Percentiles rank a stretch among this genome's conserved stretches.
Conservation (phyloP, 169 alveolate genomes). For the Eimeria necatrix region DNA sequence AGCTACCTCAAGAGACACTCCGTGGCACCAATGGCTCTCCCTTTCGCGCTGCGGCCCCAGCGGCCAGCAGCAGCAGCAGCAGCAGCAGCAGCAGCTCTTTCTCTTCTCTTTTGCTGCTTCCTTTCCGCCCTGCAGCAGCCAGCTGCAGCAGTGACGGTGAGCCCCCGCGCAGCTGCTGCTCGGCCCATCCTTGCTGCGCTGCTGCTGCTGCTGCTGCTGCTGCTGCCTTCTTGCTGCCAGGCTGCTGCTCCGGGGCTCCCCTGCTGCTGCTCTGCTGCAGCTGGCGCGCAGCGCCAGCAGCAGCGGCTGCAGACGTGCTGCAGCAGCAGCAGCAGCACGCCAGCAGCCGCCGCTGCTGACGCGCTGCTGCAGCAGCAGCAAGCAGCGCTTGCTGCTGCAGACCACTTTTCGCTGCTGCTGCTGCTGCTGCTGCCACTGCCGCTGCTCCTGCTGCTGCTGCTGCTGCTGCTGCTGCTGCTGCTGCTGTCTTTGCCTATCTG, state of each 20-base stretch:
- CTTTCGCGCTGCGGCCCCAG: neutral
- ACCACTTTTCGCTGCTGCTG: neutral
- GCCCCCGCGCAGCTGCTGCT: too few species aligned
- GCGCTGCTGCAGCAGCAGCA: neutral
- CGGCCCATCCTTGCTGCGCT: neutral
- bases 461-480: conserved; percentile 33
- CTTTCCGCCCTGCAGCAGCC: too few species aligned
- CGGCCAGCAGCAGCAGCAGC: conserved; percentile 20
- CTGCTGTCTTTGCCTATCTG: neutral
- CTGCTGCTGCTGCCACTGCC: neutral
- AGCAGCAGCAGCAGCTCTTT: conserved; percentile 7
- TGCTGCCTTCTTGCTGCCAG: neutral
- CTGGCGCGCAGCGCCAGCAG: neutral
- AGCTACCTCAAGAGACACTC: neutral
- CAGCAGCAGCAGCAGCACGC: neutral
- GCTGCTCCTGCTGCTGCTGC: neutral
- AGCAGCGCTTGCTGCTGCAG: neutral
- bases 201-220: neutral
- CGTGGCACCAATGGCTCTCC: neutral
- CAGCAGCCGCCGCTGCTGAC: neutral
- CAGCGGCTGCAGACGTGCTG: neutral
- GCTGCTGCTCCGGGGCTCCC: neutral
- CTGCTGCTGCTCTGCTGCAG: neutral
- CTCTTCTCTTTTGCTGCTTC: neutral
- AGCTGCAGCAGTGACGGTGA: too few species aligned